These are phyloP conservation scores for Toxoplasma gondii DNA, from an alignment of 169 alveolate species.

Conservation along the genomic window DNA sequence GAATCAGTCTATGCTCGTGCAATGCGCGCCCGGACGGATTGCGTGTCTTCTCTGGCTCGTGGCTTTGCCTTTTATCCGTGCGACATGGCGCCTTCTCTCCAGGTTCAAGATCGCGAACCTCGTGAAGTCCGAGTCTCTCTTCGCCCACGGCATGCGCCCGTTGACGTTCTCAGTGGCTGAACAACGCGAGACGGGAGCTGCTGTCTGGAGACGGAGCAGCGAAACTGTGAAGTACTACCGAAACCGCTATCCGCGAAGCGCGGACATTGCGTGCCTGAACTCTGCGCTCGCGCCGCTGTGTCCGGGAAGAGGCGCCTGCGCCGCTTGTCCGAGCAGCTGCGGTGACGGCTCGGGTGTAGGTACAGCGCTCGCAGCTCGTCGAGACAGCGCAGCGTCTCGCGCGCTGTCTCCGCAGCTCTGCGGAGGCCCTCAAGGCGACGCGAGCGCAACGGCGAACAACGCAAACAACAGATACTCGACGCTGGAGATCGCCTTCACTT, in stretches of 20 bases:
- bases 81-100: neutral
- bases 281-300: neutral
- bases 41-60: no score
- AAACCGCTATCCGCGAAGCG: neutral
- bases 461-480: neutral
- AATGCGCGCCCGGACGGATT: no score
- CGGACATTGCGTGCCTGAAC: neutral
- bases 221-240: neutral
- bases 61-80: neutral
- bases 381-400: no score
- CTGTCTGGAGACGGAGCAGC: neutral
- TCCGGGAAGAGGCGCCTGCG: neutral
- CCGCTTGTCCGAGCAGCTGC: neutral
- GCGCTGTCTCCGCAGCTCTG: no score
- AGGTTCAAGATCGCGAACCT: constrained; percentile 1
- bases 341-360: no score
- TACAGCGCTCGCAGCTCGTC: no score
- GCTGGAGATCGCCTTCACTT: neutral
- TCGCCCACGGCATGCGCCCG: constrained; percentile 27
- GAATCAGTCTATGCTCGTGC: no score
- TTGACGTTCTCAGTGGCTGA: neutral
- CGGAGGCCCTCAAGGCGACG: neutral
- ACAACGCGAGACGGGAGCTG: neutral
- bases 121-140: constrained; percentile 2
- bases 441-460: neutral